These are phyloP conservation scores for Chlamydomonas applanata DNA, from an alignment of 139 green algal genomes.

Conservation along the genomic window DNA sequence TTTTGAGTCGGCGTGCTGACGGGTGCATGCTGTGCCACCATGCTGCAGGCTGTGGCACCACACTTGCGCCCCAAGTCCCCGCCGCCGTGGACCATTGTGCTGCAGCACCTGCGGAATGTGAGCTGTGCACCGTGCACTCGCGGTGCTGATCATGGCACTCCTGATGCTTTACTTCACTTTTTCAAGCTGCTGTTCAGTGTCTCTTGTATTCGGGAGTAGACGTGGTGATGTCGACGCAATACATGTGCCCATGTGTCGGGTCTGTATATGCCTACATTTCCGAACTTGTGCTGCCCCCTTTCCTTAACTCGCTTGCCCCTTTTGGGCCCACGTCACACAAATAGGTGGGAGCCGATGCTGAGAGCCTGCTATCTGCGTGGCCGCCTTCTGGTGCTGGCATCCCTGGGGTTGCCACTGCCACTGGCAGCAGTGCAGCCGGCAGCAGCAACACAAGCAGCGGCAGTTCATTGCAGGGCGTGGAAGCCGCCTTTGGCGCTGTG, in stretches of 20 bases:
- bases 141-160: too few species aligned
- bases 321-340: not conserved
- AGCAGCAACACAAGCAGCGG: not conserved
- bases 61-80: constrained; percentile 48
- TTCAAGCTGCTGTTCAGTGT: too few species aligned
- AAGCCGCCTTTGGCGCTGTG: constrained; percentile 38
- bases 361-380: constrained; percentile 55
- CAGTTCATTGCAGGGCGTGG: not conserved
- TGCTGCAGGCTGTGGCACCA: constrained; percentile 15
- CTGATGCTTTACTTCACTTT: too few species aligned
- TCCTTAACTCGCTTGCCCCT: not conserved
- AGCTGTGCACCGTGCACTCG: constrained; percentile 7
- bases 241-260: too few species aligned
- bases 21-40: too few species aligned
- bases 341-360: constrained; percentile 43
- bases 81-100: constrained; percentile 42
- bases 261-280: too few species aligned
- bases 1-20: too few species aligned
- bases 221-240: too few species aligned
- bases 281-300: too few species aligned
- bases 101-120: constrained; percentile 48
- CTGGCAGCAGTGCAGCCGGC: not conserved
- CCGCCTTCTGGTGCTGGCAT: constrained; percentile 14
- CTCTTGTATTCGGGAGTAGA: too few species aligned
- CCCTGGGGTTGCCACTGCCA: not conserved